Conservation (phyloP, 192 early-diverging fungal species). For the Coemansia sp. region DNA sequence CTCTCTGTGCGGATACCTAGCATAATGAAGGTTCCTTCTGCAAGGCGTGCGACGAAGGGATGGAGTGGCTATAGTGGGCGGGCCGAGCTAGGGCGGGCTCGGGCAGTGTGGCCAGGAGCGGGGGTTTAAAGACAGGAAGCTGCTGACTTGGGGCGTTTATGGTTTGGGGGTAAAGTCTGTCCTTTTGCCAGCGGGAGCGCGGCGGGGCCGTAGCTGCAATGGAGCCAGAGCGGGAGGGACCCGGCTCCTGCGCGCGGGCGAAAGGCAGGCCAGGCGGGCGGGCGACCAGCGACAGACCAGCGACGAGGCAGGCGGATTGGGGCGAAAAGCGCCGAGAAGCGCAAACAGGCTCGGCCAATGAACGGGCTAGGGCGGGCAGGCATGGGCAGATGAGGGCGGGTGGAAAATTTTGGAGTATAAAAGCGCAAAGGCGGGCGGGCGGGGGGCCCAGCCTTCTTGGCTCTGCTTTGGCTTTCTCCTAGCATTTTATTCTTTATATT, state of each 20-base stretch:
- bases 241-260: too few relatives aligned
- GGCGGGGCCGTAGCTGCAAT: too few relatives aligned
- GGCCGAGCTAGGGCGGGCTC: too few relatives aligned
- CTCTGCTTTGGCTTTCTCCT: background rate
- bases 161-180: too few relatives aligned
- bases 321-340: background rate
- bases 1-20: slow-evolving; percentile 24
- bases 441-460: background rate
- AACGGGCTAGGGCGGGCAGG: too few relatives aligned
- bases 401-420: background rate
- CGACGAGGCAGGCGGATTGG: background rate
- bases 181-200: too few relatives aligned
- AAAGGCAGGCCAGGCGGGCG: too few relatives aligned
- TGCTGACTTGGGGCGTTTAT: too few relatives aligned
- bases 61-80: background rate
- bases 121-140: too few relatives aligned
- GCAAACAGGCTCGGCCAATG: background rate
- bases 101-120: too few relatives aligned
- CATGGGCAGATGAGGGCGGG: background rate
- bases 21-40: background rate
- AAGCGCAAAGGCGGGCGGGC: background rate
- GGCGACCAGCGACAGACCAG: too few relatives aligned
- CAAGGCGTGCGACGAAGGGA: background rate
- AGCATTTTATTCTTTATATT: background rate
- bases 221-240: too few relatives aligned